A percentile compares a stretch with the other conserved stretches of the same genome.
These are phyloP conservation scores for Eleusine indica DNA, from an alignment of 176 grass and related monocot species.

Conservation along the genomic window DNA sequence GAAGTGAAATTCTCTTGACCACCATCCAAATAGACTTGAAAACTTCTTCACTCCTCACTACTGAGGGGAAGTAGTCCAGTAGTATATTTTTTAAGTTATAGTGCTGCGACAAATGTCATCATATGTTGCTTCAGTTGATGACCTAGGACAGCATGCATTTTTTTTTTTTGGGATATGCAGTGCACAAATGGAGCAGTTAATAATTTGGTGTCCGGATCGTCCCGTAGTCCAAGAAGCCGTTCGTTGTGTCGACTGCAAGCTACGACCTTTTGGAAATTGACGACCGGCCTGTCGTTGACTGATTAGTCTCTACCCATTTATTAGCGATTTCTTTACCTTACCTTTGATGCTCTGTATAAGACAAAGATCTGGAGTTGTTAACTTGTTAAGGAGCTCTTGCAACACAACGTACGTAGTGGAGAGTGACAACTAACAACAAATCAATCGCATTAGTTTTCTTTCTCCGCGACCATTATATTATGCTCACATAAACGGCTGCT, in stretches of 20 bases:
- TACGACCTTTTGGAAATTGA: conserved; percentile 32
- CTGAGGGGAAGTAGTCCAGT: background rate
- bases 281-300: conserved; percentile 43
- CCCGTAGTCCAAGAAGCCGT: conserved; percentile 35
- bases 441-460: background rate
- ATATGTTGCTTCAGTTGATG: conserved; percentile 16
- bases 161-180: background rate
- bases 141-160: background rate
- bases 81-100: background rate
- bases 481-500: conserved; percentile 1
- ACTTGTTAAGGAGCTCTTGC: conserved; percentile 30
- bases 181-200: conserved; percentile 4
- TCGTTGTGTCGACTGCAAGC: conserved; percentile 35
- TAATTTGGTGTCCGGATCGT: conserved; percentile 31
- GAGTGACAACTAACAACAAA: conserved; percentile 23
- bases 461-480: background rate
- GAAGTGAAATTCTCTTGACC: no score
- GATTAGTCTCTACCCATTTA: background rate
- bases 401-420: conserved; percentile 18
- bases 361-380: conserved; percentile 42
- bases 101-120: conserved; percentile 10
- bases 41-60: background rate
- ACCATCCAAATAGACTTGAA: background rate
- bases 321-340: conserved; percentile 5
- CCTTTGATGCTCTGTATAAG: conserved; percentile 18